phyloP scores from a whole-genome alignment of 148 eudicot genomes.

The Camellia japonica region DNA sequence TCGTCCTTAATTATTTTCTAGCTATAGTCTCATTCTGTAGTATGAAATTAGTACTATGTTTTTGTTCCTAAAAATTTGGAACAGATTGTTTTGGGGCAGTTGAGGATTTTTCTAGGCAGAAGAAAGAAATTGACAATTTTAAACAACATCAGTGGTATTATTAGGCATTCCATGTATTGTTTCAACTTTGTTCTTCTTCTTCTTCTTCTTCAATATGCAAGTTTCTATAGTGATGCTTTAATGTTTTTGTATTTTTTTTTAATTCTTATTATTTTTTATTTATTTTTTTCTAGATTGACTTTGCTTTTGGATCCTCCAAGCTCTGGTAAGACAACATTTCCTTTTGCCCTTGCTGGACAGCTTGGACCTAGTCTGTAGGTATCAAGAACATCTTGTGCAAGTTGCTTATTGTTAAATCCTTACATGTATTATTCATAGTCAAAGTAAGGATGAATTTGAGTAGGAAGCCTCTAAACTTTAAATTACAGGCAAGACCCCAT shows the following conservation, averaged over 20 bases:
- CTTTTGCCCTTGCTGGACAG: constrained; percentile 86
- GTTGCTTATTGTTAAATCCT: constrained; percentile 2
- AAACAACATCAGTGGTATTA: constrained; percentile 70
- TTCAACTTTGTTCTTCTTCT: background rate
- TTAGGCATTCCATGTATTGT: constrained; percentile 75
- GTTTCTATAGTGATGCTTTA: background rate
- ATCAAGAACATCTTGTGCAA: constrained; percentile 2
- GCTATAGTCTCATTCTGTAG: background rate
- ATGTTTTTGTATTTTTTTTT: background rate
- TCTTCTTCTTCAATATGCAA: background rate
- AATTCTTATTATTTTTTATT: too few relatives aligned
- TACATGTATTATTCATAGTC: background rate
- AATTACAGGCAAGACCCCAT: background rate
- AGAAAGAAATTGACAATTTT: constrained; percentile 56
- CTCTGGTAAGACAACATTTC: constrained; percentile 91
- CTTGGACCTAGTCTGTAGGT: constrained; percentile 70
- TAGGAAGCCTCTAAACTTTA: background rate
- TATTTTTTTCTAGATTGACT: constrained; percentile 54
- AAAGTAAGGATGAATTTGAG: background rate
- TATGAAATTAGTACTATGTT: constrained; percentile 16
- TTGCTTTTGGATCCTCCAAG: constrained; percentile 93
- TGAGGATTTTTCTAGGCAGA: constrained; percentile 48
- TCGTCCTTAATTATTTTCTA: too few relatives aligned
- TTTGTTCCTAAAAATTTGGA: constrained; percentile 9
- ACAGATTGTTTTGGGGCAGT: constrained; percentile 57